phyloP scores from a whole-genome alignment of 2,329 filamentous ascomycete genomes.

The Colletotrichum chrysophilum region DNA sequence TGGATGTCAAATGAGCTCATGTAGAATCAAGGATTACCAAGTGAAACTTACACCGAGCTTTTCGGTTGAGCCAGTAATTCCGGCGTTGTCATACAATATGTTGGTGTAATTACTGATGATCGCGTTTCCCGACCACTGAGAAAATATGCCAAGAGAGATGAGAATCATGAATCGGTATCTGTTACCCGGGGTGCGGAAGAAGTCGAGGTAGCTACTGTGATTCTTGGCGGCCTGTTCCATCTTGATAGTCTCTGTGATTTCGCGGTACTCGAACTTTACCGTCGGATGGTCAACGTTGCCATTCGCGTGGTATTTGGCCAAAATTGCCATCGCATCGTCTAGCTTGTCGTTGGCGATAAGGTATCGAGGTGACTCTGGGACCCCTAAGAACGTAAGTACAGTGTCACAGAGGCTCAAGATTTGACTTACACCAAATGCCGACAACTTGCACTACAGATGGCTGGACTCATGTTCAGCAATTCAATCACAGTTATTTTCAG shows the following conservation, averaged over 20 bases:
- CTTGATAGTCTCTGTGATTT: conserved; percentile 64
- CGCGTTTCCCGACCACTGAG: conserved; percentile 65
- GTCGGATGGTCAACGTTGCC: conserved; percentile 45
- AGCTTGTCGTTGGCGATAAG: conserved; percentile 41
- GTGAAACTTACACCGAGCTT: conserved; percentile 50
- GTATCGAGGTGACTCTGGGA: conserved; percentile 49
- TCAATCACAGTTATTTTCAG: neutral
- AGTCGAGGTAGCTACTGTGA: conserved; percentile 56
- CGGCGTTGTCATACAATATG: conserved; percentile 51
- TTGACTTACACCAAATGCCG: conserved; percentile 49
- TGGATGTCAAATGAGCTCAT: neutral
- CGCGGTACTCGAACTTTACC: conserved; percentile 63
- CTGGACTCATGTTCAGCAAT: neutral
- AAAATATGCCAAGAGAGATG: conserved; percentile 62
- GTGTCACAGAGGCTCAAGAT: neutral
- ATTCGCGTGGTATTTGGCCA: conserved; percentile 38
- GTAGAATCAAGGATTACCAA: neutral
- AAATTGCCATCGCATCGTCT: conserved; percentile 38
- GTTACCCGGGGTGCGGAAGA: conserved; percentile 61
- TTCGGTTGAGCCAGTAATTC: conserved; percentile 60
- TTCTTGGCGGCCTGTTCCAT: conserved; percentile 53
- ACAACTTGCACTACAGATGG: conserved; percentile 53
- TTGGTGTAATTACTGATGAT: conserved; percentile 60
- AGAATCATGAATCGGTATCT: conserved; percentile 58
- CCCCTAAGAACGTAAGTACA: conserved; percentile 27